Percentiles rank a stretch among this genome's conserved stretches.
Evolutionary conservation across 768 basidiomycete species (phyloP).

Genomic region (Trametes sanguinea): DNA sequence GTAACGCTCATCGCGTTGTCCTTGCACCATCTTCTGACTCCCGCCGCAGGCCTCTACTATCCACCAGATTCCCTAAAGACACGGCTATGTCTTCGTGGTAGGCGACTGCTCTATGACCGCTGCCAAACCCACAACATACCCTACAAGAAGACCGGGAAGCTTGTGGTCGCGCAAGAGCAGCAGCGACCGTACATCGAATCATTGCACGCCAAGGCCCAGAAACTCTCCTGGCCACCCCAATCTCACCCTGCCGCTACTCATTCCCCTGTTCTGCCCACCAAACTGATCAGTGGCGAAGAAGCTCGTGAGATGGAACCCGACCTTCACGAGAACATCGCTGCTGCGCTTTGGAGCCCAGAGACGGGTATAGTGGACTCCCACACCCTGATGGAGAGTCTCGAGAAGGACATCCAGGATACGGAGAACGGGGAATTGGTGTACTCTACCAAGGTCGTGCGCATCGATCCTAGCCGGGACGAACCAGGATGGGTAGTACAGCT

Average conservation of each 20-base stretch:
- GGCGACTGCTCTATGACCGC: slow-evolving; percentile 78
- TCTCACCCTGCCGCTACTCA: slow-evolving; percentile 33
- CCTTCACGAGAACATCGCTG: slow-evolving; percentile 66
- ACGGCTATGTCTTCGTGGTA: slow-evolving; percentile 80
- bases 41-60: slow-evolving; percentile 72
- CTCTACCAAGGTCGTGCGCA: slow-evolving; percentile 80
- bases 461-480: slow-evolving; percentile 57
- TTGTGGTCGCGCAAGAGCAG: slow-evolving; percentile 75
- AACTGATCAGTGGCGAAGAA: slow-evolving; percentile 66
- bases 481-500: slow-evolving; percentile 90
- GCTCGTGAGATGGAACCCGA: slow-evolving; percentile 81
- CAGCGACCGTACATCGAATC: slow-evolving; percentile 72
- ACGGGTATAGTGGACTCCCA: slow-evolving; percentile 94
- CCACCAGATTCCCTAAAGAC: slow-evolving; percentile 84
- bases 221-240: slow-evolving; percentile 52
- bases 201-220: slow-evolving; percentile 63
- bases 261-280: slow-evolving; percentile 55
- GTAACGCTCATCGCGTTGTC: background rate
- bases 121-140: slow-evolving; percentile 67
- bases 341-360: slow-evolving; percentile 78
- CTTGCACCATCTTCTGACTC: background rate
- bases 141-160: slow-evolving; percentile 78
- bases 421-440: slow-evolving; percentile 71
- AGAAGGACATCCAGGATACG: slow-evolving; percentile 75
- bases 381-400: slow-evolving; percentile 77